A percentile compares a stretch with the other conserved stretches of the same genome.
These are phyloP conservation scores for Rhizophagus sp. DNA, from an alignment of 192 early-diverging fungal species.

Conservation along the genomic window DNA sequence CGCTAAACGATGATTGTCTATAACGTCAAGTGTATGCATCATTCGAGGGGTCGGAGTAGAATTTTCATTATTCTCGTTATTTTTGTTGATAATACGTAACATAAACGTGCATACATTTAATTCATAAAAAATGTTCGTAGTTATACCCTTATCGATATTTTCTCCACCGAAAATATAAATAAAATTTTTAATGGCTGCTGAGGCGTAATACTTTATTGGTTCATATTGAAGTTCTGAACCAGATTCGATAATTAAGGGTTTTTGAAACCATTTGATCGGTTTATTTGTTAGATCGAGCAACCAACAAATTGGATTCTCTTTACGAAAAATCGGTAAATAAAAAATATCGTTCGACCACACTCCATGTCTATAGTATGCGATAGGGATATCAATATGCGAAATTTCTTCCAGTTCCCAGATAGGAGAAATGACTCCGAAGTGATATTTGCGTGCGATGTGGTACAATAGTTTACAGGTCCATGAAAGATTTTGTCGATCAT, in stretches of 20 bases:
- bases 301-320: not conserved
- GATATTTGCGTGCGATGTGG: not conserved
- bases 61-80: not conserved
- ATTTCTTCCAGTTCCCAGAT: not conserved
- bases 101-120: not conserved
- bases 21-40: slow-evolving; percentile 10
- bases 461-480: not conserved
- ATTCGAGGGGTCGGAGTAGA: not conserved
- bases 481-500: not conserved
- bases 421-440: not conserved
- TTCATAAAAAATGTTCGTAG: slow-evolving; percentile 2
- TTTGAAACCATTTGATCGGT: not conserved
- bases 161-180: slow-evolving; percentile 25
- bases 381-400: not conserved
- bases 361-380: not conserved
- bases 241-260: not conserved
- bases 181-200: not conserved
- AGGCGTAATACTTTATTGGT: not conserved
- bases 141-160: not conserved
- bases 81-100: not conserved
- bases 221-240: not conserved
- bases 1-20: slow-evolving; percentile 2
- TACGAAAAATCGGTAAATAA: not conserved
- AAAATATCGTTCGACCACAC: not conserved
- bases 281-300: not conserved